Conservation (phyloP, 2,329 filamentous ascomycete species). For the Monilinia aucupariae region DNA sequence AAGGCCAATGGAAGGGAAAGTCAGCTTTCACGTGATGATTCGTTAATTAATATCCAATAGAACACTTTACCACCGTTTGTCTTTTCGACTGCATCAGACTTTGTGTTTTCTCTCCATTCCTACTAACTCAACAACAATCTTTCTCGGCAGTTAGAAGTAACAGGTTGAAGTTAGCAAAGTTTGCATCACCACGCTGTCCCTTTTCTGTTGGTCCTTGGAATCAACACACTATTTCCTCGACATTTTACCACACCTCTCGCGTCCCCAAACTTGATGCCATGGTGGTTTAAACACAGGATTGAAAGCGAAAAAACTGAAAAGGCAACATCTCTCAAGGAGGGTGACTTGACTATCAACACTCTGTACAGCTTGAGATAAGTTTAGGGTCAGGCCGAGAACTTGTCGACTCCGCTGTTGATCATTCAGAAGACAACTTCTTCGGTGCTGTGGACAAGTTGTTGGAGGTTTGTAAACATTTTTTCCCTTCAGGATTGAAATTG, state of each 20-base stretch:
- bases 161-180: background rate
- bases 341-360: background rate
- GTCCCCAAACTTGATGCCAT: background rate
- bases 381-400: too few relatives aligned
- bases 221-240: background rate
- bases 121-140: background rate
- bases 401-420: background rate
- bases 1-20: background rate
- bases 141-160: background rate
- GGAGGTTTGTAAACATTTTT: background rate
- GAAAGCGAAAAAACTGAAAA: background rate
- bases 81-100: background rate
- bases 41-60: constrained; percentile 5
- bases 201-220: background rate
- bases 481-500: background rate
- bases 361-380: background rate
- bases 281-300: background rate
- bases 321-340: background rate
- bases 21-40: background rate
- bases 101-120: background rate
- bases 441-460: background rate
- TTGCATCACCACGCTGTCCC: background rate
- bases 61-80: background rate
- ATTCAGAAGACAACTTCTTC: background rate
- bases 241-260: background rate